Evolutionary conservation across 345 rosid species (phyloP).

Genomic region (Cardamine chenopodiifolia): DNA sequence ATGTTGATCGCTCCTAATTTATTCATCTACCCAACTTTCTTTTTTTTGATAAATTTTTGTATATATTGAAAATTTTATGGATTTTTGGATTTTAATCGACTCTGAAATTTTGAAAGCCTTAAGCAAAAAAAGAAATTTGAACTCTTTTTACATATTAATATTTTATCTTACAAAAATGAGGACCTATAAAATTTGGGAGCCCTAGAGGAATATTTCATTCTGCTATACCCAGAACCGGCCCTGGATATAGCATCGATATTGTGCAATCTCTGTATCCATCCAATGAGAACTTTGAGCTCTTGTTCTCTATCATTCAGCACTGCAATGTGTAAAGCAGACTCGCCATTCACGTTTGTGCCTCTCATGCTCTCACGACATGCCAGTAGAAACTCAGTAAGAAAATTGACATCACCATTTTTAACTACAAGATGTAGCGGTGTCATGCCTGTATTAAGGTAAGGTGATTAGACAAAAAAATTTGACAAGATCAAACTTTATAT

Average conservation of each 20-base stretch:
- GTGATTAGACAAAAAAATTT: neutral
- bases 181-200: too few species aligned
- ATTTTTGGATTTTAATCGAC: too few species aligned
- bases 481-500: neutral
- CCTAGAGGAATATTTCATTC: too few species aligned
- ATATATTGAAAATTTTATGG: too few species aligned
- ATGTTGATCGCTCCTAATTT: neutral
- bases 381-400: neutral
- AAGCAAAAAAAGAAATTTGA: too few species aligned
- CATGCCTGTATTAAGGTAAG: neutral
- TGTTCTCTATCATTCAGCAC: neutral
- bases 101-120: too few species aligned
- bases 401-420: neutral
- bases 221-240: too few species aligned
- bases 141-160: too few species aligned
- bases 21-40: neutral
- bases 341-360: neutral
- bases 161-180: too few species aligned
- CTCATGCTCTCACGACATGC: neutral
- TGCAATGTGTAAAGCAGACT: neutral
- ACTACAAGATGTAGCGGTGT: neutral
- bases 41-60: too few species aligned
- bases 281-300: neutral
- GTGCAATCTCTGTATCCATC: slow-evolving; percentile 14
- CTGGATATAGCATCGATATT: neutral